Conservation (phyloP, 2,329 filamentous ascomycete genomes). For the Akanthomyces lecanii region DNA sequence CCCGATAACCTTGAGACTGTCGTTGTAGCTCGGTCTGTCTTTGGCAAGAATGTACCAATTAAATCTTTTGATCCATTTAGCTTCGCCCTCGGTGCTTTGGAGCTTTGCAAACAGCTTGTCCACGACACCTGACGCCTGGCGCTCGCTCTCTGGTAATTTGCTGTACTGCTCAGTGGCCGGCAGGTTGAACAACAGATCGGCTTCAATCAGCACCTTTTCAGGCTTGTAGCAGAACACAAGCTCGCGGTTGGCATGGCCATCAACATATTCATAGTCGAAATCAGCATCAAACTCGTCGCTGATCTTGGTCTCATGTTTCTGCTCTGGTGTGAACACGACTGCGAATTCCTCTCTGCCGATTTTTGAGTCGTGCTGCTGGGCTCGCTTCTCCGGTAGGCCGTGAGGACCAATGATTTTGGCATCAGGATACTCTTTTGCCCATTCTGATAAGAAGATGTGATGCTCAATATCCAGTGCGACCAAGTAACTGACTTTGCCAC, state of each 20-base stretch:
- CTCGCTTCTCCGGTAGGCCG: conserved; percentile 78
- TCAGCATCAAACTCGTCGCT: conserved; percentile 78
- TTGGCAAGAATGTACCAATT: conserved; percentile 69
- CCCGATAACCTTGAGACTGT: conserved; percentile 64
- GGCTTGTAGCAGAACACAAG: conserved; percentile 83
- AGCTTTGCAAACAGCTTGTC: conserved; percentile 47
- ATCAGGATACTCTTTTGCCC: conserved; percentile 72
- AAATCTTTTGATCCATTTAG: conserved; percentile 74
- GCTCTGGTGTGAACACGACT: conserved; percentile 61
- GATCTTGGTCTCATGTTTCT: conserved; percentile 50
- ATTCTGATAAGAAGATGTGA: conserved; percentile 86
- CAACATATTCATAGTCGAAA: conserved; percentile 81
- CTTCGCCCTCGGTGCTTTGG: conserved; percentile 58
- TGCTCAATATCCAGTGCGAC: conserved; percentile 87
- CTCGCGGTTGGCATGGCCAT: conserved; percentile 77
- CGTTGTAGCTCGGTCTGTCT: conserved; percentile 65
- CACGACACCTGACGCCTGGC: conserved; percentile 32
- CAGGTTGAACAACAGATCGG: conserved; percentile 88
- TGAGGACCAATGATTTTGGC: conserved; percentile 80
- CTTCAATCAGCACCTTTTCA: conserved; percentile 74
- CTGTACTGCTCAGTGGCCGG: conserved; percentile 85
- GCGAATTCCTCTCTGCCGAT: conserved; percentile 55
- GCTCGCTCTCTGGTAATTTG: conserved; percentile 47
- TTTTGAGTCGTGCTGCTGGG: conserved; percentile 45
- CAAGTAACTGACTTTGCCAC: conserved; percentile 74